These are phyloP conservation scores for Helotiales sp. DNA, from an alignment of 2,329 filamentous ascomycete genomes.

Conservation along the genomic window DNA sequence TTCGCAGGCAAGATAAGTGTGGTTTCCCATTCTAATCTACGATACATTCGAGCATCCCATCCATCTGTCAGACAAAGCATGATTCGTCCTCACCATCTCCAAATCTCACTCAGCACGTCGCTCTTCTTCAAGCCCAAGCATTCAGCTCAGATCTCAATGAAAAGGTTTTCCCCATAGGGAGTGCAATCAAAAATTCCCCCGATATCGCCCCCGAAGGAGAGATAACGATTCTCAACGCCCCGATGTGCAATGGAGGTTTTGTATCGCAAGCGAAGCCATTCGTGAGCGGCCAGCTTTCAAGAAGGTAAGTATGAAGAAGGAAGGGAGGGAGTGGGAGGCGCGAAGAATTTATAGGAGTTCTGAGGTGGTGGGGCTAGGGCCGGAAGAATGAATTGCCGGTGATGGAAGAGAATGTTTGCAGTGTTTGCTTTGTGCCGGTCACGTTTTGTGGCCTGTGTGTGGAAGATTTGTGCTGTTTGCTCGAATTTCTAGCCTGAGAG, in stretches of 20 bases:
- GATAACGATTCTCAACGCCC: slow-evolving; percentile 50
- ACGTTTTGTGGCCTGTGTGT: not conserved
- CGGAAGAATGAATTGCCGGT: not conserved
- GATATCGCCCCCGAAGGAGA: slow-evolving; percentile 51
- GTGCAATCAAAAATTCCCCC: slow-evolving; percentile 56
- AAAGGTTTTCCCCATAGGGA: slow-evolving; percentile 32
- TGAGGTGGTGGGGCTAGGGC: not conserved
- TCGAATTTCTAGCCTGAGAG: too few species aligned
- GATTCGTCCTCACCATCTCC: too few species aligned
- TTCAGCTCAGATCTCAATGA: slow-evolving; percentile 32
- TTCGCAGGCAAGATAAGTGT: too few species aligned
- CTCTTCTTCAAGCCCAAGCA: slow-evolving; percentile 33
- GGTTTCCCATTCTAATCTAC: too few species aligned
- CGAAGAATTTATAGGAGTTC: not conserved
- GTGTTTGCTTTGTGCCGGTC: not conserved
- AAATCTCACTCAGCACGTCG: not conserved
- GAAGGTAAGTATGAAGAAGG: slow-evolving; percentile 47
- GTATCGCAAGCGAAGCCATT: slow-evolving; percentile 37
- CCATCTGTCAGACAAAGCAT: too few species aligned
- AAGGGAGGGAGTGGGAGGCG: slow-evolving; percentile 1
- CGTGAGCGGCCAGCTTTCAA: slow-evolving; percentile 40
- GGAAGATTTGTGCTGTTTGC: not conserved
- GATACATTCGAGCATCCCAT: too few species aligned
- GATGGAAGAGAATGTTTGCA: not conserved
- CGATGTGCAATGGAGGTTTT: slow-evolving; percentile 64